Base-by-base conservation (phyloP, 139 green algal species). In the Ettlia oleoabundans region DNA sequence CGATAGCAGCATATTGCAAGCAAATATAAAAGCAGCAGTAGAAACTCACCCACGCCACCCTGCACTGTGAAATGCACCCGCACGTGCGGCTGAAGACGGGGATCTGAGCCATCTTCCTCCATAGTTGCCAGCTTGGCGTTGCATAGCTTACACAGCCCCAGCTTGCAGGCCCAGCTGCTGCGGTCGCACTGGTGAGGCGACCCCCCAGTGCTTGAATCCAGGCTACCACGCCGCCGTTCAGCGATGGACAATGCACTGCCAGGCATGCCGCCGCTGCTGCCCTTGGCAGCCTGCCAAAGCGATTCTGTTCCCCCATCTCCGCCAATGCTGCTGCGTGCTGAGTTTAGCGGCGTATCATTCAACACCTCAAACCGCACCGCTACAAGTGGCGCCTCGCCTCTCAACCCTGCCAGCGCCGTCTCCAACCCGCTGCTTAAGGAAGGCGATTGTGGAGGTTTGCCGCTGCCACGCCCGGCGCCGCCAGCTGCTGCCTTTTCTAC, bases 351-450 rank as follows among this genome's bases (percentile, higher is more conserved):
- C 1, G 19, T 43, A 38, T 92, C 81, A 21, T 87, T 73, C 1
- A 89, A 15, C 13, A 95, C 85, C 28, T 89, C 70, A 22, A 94
- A 70, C 4, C 51, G 53, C 32, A 97, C 71, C 13, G 71, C 65
- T 15, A 97, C 90, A 37, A 94, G 71, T 0, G 93, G 92, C 0
- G 82, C 87, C 35, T 92, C 87, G 0, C 93, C 94, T 19, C 89
- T 76, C 62, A 96, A 82, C 7, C 85, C 90, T 2, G 86, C 92
- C 73, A 93, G 61, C 5, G 91, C 90, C 7, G 72, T 55, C 32
- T 91, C 82, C 66, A 95, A 85, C 21, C 82, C 81, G 61, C 74
- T 86, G 52, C 47, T 43, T 28, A 81, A 30, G 38, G 18, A 65
- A n/a, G 21, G 55, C 55, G 18, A 65, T 65, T 43, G 75, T 28